These are phyloP conservation scores for Colletotrichum sp. DNA, from an alignment of 2,329 filamentous ascomycete genomes.

Conservation along the genomic window DNA sequence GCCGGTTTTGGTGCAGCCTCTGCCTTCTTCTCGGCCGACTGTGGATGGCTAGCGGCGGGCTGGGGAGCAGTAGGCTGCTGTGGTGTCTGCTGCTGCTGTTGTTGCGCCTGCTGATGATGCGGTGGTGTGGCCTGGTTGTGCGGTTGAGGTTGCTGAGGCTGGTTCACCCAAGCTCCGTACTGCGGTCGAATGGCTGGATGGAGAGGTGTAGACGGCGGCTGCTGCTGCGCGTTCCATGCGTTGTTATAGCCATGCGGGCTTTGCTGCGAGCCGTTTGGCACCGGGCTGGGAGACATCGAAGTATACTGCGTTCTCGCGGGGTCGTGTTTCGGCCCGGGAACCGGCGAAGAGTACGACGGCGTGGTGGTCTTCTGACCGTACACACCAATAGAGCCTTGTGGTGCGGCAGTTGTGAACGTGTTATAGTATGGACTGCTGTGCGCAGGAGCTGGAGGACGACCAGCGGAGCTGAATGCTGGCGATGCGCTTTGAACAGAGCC, in stretches of 20 bases:
- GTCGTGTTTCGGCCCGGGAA: neutral
- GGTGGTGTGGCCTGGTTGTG: constrained; percentile 22
- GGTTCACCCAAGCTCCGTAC: constrained; percentile 24
- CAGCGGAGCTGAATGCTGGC: neutral
- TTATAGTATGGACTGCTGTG: constrained; percentile 8
- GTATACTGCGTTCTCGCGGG: neutral
- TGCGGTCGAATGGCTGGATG: constrained; percentile 43
- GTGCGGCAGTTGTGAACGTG: neutral
- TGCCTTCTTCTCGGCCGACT: neutral
- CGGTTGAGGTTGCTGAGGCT: neutral
- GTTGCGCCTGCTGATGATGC: neutral
- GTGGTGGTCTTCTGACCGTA: constrained; percentile 20
- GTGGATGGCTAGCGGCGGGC: neutral
- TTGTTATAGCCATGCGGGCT: constrained; percentile 6
- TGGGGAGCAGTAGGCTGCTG: neutral
- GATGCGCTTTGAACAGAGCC: constrained; percentile 22
- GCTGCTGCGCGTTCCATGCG: constrained; percentile 19
- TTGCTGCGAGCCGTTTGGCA: constrained; percentile 3
- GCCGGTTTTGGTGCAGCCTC: constrained; percentile 3
- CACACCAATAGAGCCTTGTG: constrained; percentile 16
- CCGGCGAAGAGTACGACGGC: constrained; percentile 15
- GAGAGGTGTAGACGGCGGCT: constrained; percentile 25
- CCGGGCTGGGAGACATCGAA: constrained; percentile 19
- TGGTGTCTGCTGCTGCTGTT: neutral
- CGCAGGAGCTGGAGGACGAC: neutral